phyloP scores from a whole-genome alignment of 2,329 filamentous ascomycete species.

The Stenocarpella maydis region DNA sequence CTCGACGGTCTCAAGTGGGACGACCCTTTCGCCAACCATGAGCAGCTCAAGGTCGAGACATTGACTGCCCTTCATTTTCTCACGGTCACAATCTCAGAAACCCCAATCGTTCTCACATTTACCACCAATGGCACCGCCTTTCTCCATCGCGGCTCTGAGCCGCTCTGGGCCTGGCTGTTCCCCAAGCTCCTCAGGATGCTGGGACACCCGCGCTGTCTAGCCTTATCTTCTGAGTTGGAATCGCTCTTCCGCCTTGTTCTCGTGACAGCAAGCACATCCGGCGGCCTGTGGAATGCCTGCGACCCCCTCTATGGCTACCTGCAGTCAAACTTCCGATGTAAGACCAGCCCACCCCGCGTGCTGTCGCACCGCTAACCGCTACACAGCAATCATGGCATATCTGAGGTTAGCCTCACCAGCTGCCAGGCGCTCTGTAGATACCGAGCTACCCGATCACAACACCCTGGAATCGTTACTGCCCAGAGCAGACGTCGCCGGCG shows the following conservation, averaged over 20 bases:
- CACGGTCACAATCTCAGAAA: conserved; percentile 76
- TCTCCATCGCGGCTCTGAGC: conserved; percentile 63
- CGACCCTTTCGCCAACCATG: conserved; percentile 70
- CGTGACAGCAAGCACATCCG: conserved; percentile 52
- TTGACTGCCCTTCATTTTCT: conserved; percentile 81
- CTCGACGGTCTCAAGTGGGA: conserved; percentile 74
- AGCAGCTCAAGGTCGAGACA: conserved; percentile 65
- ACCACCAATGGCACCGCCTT: conserved; percentile 50
- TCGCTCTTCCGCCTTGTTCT: conserved; percentile 60
- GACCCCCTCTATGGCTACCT: conserved; percentile 58
- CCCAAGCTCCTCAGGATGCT: conserved; percentile 66
- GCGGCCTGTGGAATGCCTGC: conserved; percentile 57
- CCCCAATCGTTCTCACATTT: conserved; percentile 71
- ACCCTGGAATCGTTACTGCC: conserved; percentile 44
- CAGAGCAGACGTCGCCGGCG: conserved; percentile 37
- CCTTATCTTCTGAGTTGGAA: conserved; percentile 60
- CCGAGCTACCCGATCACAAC: conserved; percentile 50
- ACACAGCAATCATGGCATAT: conserved; percentile 38
- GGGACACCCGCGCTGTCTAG: conserved; percentile 58
- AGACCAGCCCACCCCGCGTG: conserved; percentile 42
- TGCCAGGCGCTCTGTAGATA: conserved; percentile 25
- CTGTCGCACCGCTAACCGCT: conserved; percentile 28
- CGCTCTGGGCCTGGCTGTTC: conserved; percentile 72
- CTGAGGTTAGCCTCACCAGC: conserved; percentile 27
- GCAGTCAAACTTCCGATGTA: conserved; percentile 56